Evolutionary conservation across 2,329 filamentous ascomycete genomes (phyloP), one percentile per base, ranked within the genome.

Genomic region (Talaromyces marneffei): DNA sequence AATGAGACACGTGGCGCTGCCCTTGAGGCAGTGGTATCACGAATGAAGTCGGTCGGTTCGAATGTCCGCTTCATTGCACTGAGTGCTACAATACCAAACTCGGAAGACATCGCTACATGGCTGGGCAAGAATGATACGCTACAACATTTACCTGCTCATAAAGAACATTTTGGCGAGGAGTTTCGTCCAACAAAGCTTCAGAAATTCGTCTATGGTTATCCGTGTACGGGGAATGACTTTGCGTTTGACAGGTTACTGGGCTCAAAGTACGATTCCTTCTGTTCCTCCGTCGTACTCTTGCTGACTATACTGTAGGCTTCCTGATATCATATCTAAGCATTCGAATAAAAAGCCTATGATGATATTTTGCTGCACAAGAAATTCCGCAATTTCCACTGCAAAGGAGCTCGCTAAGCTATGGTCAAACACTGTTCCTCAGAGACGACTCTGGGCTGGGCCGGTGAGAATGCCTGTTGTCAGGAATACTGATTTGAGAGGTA

Each of bases 11-110:
- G 91, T 25, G 91, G 91, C 16, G 89, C 91, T 12, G 92, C 88
- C 0, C 80, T 96, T 0, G 91, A 96, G 71, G 89, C 88, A 4
- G 87, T 95, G 2, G 89, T 95, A 0, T 93, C 90, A 16, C 86
- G 91, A 8, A 95, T 94, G 90, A 94, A 94, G 73, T 87, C 87
- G 0, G 85, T 91, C 50, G 87, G 87, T 12, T 85, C 86, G 0
- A 83, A 88, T 69, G 85, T 94, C 16, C 85, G 91, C 14, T 94
- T 95, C 67, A 78, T 96, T 29, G 90, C 91, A 1, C 75, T 95
- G 50, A 93, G 90, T 70, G 91, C 91, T 2, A 95, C 91, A 0
- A 85, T 95, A 1, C 91, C 91, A 1, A 95, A 95, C 66, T 88
- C 89, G 0, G 80, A 87, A 52, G 91, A 95, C 69, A 87, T 96